phyloP scores from a whole-genome alignment of 1,284 basidiomycete genomes.

The Microbotryum scabiosae region DNA sequence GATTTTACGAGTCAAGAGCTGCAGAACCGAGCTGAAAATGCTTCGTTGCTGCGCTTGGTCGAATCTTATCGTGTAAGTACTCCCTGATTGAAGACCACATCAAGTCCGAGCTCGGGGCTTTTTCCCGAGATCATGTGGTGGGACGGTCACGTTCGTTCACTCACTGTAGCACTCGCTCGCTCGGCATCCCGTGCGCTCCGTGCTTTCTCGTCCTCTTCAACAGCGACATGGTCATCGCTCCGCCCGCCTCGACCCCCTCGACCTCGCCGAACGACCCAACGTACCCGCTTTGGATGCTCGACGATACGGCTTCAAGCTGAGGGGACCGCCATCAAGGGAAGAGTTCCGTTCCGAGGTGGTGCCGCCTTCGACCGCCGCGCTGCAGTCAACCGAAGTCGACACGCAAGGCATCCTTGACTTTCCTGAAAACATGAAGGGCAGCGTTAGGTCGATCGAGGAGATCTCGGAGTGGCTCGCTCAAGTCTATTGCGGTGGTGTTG shows the following conservation, averaged over 20 bases:
- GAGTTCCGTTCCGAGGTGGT: constrained; percentile 49
- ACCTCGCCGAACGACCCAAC: constrained; percentile 71
- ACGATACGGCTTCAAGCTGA: constrained; percentile 62
- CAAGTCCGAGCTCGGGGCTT: not conserved
- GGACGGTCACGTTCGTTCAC: not conserved
- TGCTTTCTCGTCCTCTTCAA: not conserved
- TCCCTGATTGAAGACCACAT: not conserved
- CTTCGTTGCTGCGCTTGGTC: constrained; percentile 71
- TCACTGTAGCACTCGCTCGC: too few species aligned
- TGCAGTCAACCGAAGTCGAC: constrained; percentile 3
- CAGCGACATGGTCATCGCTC: constrained; percentile 64
- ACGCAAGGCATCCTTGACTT: constrained; percentile 25
- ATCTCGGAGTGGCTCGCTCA: constrained; percentile 60
- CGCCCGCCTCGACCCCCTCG: constrained; percentile 73
- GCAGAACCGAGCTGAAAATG: constrained; percentile 63
- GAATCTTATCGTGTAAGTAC: constrained; percentile 57
- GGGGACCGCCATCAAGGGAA: constrained; percentile 46
- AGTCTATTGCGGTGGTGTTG: constrained; percentile 71
- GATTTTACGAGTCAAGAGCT: constrained; percentile 56
- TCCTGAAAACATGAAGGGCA: constrained; percentile 41
- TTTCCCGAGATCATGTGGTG: not conserved
- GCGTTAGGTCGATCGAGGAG: constrained; percentile 60
- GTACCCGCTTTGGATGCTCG: constrained; percentile 69
- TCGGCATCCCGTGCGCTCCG: too few species aligned
- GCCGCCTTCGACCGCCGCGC: not conserved